These are phyloP conservation scores for Penicillium brevicompactum DNA, from an alignment of 2,329 filamentous ascomycete genomes.

Conservation along the genomic window DNA sequence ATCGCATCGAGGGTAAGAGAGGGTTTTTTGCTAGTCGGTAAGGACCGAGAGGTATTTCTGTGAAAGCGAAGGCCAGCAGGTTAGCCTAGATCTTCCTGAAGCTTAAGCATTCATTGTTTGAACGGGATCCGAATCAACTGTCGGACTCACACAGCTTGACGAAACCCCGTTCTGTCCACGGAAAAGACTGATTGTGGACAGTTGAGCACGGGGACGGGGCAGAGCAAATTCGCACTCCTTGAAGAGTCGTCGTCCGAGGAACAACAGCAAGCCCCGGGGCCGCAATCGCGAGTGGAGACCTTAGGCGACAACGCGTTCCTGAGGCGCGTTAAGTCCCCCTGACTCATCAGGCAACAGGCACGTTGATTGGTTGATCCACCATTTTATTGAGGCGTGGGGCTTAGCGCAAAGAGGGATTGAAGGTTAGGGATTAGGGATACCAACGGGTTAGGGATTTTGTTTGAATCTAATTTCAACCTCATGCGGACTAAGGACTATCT, in stretches of 20 bases:
- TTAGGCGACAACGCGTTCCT: conserved; percentile 35
- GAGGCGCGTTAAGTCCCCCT: conserved; percentile 14
- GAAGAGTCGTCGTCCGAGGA: conserved; percentile 38
- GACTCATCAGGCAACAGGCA: conserved; percentile 9
- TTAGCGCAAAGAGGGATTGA: not conserved
- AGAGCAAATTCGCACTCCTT: conserved; percentile 27
- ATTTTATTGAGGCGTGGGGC: not conserved
- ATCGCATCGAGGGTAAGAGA: not conserved
- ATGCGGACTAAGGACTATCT: too few relatives aligned
- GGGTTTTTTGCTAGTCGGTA: not conserved
- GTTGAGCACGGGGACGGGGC: conserved; percentile 21
- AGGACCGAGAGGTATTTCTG: conserved; percentile 13
- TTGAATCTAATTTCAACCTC: too few relatives aligned
- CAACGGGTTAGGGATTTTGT: too few relatives aligned
- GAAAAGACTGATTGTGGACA: conserved; percentile 13
- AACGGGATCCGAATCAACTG: conserved; percentile 1
- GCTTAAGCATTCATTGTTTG: conserved; percentile 9
- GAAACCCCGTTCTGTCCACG: conserved; percentile 22
- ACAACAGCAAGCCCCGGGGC: conserved; percentile 22
- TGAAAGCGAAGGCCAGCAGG: not conserved
- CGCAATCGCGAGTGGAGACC: conserved; percentile 18
- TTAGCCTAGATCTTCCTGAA: conserved; percentile 11
- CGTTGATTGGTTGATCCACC: conserved; percentile 12
- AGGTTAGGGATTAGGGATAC: not conserved
- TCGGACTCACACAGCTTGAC: conserved; percentile 31